phyloP scores from a whole-genome alignment of 1,284 basidiomycete genomes.

The Ceratorhiza oryzae-sativae region DNA sequence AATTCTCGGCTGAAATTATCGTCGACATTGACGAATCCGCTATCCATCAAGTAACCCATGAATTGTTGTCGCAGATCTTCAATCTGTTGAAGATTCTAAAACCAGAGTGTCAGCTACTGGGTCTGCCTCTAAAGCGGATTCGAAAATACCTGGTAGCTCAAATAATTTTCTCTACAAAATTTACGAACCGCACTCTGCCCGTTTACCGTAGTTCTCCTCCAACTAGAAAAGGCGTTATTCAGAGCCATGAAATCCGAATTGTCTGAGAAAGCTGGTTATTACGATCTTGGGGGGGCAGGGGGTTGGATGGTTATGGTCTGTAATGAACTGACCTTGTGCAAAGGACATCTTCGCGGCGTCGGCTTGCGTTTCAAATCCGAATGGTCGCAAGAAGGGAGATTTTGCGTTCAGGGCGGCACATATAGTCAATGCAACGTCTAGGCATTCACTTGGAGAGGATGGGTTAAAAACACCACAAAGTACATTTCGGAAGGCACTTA shows the following conservation, averaged over 20 bases:
- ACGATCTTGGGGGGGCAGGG: neutral
- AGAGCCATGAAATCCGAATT: constrained; percentile 97
- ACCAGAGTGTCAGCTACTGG: neutral
- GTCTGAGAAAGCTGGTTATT: constrained; percentile 56
- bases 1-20: constrained; percentile 22
- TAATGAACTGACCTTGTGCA: constrained; percentile 43
- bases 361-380: constrained; percentile 88
- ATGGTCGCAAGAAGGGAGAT: constrained; percentile 89
- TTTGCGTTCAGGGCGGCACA: constrained; percentile 94
- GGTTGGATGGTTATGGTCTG: too few species aligned
- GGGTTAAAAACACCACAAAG: neutral
- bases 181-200: constrained; percentile 62
- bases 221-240: constrained; percentile 88
- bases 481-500: neutral
- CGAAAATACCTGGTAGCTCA: constrained; percentile 77
- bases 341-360: constrained; percentile 85
- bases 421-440: constrained; percentile 96
- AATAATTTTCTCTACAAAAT: constrained; percentile 84
- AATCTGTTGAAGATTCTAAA: constrained; percentile 90
- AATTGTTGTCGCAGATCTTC: constrained; percentile 97
- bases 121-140: too few species aligned
- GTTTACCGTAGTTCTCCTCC: constrained; percentile 82
- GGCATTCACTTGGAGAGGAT: constrained; percentile 60
- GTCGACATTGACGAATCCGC: constrained; percentile 20
- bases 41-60: constrained; percentile 61